Conservation (phyloP, 2,329 filamentous ascomycete genomes). For the Emmonsiellopsis sp. region DNA sequence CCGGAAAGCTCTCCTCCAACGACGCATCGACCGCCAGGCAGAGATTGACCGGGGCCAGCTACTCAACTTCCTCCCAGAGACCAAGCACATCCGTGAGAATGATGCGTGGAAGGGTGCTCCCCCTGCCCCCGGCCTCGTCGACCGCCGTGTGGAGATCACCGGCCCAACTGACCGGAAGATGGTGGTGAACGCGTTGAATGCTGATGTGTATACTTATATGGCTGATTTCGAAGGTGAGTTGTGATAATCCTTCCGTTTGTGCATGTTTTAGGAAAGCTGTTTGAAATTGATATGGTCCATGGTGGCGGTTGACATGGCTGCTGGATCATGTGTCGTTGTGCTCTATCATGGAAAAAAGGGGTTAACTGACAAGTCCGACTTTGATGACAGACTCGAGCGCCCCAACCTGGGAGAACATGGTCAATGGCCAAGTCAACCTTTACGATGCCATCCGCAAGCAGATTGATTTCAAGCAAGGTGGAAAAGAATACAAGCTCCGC, state of each 20-base stretch:
- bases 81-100: constrained; percentile 88
- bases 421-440: constrained; percentile 94
- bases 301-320: neutral
- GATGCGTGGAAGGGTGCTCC: constrained; percentile 86
- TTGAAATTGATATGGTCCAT: neutral
- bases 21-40: constrained; percentile 75
- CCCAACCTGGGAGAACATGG: constrained; percentile 98
- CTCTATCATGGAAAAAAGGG: too few relatives aligned
- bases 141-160: constrained; percentile 93
- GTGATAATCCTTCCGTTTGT: too few relatives aligned
- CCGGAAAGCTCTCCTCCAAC: constrained; percentile 80
- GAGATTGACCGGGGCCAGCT: constrained; percentile 85
- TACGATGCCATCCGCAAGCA: constrained; percentile 91
- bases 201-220: constrained; percentile 98
- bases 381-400: constrained; percentile 68
- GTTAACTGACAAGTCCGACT: neutral
- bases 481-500: constrained; percentile 95
- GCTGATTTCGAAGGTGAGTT: constrained; percentile 87
- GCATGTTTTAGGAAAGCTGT: too few relatives aligned
- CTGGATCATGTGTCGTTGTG: too few relatives aligned
- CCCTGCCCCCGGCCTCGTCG: constrained; percentile 83
- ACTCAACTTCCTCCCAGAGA: constrained; percentile 93
- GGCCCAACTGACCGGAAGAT: constrained; percentile 97
- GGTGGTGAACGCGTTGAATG: constrained; percentile 95
- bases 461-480: constrained; percentile 90